Percentiles rank a stretch among this genome's conserved stretches.
phyloP scores from a whole-genome alignment of 2,329 filamentous ascomycete genomes.

The Claviceps humidiphila region DNA sequence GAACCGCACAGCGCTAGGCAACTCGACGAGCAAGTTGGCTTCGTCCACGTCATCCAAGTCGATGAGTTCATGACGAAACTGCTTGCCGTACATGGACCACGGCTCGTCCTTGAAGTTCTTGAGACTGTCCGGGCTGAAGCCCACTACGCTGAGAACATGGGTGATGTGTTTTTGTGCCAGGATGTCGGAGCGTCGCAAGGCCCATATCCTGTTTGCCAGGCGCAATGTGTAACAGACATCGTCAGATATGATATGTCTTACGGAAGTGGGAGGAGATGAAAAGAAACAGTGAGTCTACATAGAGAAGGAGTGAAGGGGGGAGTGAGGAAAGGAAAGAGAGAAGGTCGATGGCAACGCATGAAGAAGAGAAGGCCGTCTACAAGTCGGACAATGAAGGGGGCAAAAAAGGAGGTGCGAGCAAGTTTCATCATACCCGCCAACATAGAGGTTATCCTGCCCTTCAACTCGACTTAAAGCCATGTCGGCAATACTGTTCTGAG shows the following conservation, averaged over 20 bases:
- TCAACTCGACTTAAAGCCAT: slow-evolving; percentile 31
- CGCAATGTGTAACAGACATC: background rate
- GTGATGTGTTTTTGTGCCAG: slow-evolving; percentile 67
- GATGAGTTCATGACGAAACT: slow-evolving; percentile 62
- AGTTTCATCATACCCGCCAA: slow-evolving; percentile 22
- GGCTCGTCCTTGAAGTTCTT: slow-evolving; percentile 36
- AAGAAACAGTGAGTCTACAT: background rate
- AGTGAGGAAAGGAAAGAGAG: background rate
- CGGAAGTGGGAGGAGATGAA: too few species aligned
- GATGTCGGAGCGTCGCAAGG: slow-evolving; percentile 56
- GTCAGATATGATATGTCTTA: too few species aligned
- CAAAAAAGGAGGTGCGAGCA: background rate
- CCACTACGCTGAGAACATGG: slow-evolving; percentile 76
- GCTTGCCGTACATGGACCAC: slow-evolving; percentile 35
- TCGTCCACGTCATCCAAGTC: slow-evolving; percentile 87
- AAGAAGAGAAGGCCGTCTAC: too few species aligned
- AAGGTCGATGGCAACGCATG: too few species aligned
- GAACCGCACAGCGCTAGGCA: slow-evolving; percentile 67
- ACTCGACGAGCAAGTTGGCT: slow-evolving; percentile 70
- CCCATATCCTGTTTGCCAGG: slow-evolving; percentile 53
- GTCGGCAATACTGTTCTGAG: slow-evolving; percentile 14
- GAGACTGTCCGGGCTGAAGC: slow-evolving; percentile 29
- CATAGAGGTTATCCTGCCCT: slow-evolving; percentile 27
- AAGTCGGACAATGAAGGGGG: background rate
- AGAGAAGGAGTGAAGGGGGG: background rate